Evolutionary conservation across 192 early-diverging fungal species (phyloP), one percentile per base, ranked within the genome.

Genomic region (Dissophora globulifera): DNA sequence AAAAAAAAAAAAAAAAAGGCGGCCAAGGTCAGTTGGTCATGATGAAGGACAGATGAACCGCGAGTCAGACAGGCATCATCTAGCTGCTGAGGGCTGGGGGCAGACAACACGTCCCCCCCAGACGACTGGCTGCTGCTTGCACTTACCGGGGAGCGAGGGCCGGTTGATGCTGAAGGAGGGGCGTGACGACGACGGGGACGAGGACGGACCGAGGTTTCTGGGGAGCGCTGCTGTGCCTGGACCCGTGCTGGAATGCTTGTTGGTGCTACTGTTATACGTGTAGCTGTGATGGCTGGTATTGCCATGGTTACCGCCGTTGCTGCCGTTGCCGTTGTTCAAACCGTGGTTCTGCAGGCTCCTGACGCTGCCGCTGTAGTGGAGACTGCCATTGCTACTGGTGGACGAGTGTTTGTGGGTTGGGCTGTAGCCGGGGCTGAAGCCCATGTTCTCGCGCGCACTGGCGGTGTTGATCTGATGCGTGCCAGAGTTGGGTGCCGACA

Each of bases 281-380:
- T 41, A 43, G 56, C 22, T 19, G 53, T 56, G 27, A 33, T 30
- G n/a, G n/a, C n/a, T n/a, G n/a, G n/a, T 35, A 42, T 55, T 48
- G 58, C 29, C 8, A 6, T 54, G 33, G 15, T 41, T 32, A 35
- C 29, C 23, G 33, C 25, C 9, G 33, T 32, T 4, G 40, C 35
- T 46, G 45, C 56, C 23, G 29, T 20, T 29, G 20, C 31, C 32
- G 35, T 30, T 62, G 25, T 42, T 48, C 38, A 27, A 20, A 40
- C 54, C 41, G 8, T 42, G 27, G 40, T 48, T 63, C 27, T 50
- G 45, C 10, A 71, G 43, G 30, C 53, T 62, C 33, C 42, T 55
- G 33, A 64, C 40, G 45, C 70, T 74, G 56, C 45, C 58, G 56
- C 70, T 74, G 29, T 74, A 62, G 13, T 74, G 70, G 5, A 74